Percentiles rank a stretch among this genome's conserved stretches.
Conservation (phyloP, 2,329 filamentous ascomycete species). For the Sporothrix sp. region DNA sequence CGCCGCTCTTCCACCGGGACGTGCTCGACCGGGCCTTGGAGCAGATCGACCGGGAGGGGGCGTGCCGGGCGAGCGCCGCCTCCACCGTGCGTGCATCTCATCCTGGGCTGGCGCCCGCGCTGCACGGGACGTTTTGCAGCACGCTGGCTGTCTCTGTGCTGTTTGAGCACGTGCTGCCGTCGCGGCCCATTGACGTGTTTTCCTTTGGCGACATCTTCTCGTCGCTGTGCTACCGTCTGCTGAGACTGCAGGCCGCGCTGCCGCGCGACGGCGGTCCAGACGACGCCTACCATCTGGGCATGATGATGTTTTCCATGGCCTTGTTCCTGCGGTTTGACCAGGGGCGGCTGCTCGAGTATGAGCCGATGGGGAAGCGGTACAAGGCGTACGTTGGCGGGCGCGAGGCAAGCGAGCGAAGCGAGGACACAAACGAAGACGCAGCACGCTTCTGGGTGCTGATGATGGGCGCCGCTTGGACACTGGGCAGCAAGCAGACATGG, state of each 20-base stretch:
- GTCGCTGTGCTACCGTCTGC: background rate
- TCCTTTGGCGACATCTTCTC: constrained; percentile 4
- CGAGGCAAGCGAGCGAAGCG: background rate
- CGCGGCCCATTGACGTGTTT: background rate
- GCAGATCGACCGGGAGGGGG: background rate
- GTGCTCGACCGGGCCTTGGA: background rate
- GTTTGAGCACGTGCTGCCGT: background rate
- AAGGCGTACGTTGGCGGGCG: background rate
- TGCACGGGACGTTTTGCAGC: background rate
- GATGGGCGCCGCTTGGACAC: background rate
- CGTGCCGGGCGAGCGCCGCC: no score
- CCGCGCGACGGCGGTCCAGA: background rate
- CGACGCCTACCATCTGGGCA: background rate
- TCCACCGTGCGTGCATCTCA: no score
- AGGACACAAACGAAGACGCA: background rate
- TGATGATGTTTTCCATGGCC: constrained; percentile 2
- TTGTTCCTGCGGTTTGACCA: constrained; percentile 3
- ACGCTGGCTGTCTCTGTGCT: background rate
- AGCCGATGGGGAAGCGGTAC: background rate
- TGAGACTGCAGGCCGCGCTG: background rate
- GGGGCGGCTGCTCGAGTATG: background rate
- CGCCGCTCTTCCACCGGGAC: constrained; percentile 12
- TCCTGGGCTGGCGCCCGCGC: background rate
- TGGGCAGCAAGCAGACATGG: background rate
- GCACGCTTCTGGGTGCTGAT: background rate